Evolutionary conservation across 1,139 yeast species (phyloP), one percentile per base, ranked within the genome.

Genomic region (Pneumocystis sp.): DNA sequence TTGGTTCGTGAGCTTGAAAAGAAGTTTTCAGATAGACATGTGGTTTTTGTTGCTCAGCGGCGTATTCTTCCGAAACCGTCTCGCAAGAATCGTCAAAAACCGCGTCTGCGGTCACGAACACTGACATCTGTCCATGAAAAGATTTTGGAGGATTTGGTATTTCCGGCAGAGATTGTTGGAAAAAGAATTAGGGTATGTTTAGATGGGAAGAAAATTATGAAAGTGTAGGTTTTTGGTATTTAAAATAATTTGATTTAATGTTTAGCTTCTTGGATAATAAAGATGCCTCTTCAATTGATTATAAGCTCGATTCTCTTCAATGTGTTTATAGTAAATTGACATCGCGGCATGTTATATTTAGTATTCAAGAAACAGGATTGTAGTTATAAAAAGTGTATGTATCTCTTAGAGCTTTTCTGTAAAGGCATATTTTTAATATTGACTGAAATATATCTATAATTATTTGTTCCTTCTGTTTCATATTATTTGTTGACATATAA

Each of bases 41-140:
- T 93, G 81, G 95, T 93, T 75, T 90, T 93, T 89, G 86, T 93
- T 78, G 98, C 97, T 78, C 97, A 93, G 85, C 90, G 98, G 85
- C 91, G 97, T 85, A 93, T 93, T 83, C 85, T 95, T 80, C 97
- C 97, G 84, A 91, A 90, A 86, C 86, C 89, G 75, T 86, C 88
- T 77, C 87, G 91, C 83, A 85, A 84, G 76, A 85, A 96, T 71
- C 88, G 91, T 85, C 87, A 86, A 81, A 83, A 81, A 76, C 98
- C 93, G 93, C 93, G 98, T 86, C 98, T 98, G 81, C 89, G 96
- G 85, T 91, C 97, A 76, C 90, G 98, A 87, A 93, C 98, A 77
- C 86, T 93, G 81, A 86, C 97, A 76, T 90, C 97, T 77, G 98
- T 93, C 74, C 98, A 93, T 82, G 97, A 93, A 83, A 89, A 90